phyloP scores from a whole-genome alignment of 2,329 filamentous ascomycete genomes.

The Chaetomium globosum region DNA sequence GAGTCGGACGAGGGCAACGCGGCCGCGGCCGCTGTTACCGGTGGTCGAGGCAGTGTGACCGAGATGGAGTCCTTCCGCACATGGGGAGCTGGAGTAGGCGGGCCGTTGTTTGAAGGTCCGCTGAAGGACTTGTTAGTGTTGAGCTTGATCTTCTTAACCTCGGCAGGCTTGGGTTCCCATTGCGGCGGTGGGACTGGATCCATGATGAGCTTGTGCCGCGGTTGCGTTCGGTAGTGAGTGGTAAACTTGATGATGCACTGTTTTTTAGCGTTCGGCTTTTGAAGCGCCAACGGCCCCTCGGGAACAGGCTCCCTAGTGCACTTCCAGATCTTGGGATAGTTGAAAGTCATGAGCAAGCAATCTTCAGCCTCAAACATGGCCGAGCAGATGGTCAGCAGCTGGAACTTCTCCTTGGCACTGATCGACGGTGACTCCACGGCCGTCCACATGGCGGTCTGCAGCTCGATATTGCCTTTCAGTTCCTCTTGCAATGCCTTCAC shows the following conservation, averaged over 20 bases:
- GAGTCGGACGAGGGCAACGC: constrained; percentile 32
- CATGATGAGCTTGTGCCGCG: constrained; percentile 26
- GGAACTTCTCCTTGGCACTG: constrained; percentile 52
- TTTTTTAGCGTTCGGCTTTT: constrained; percentile 29
- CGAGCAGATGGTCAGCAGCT: constrained; percentile 55
- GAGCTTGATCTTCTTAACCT: constrained; percentile 42
- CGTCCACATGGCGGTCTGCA: constrained; percentile 53
- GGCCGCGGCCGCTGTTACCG: constrained; percentile 17
- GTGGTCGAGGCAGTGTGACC: constrained; percentile 28
- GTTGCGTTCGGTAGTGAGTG: constrained; percentile 31
- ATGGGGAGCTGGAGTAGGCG: constrained; percentile 26
- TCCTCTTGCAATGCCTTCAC: constrained; percentile 52
- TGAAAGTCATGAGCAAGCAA: constrained; percentile 51
- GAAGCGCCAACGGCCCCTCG: constrained; percentile 24
- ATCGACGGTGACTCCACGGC: constrained; percentile 53
- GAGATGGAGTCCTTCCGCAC: constrained; percentile 37
- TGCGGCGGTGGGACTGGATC: constrained; percentile 22
- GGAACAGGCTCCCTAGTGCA: constrained; percentile 37
- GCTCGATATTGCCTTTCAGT: constrained; percentile 48
- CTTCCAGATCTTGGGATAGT: constrained; percentile 52
- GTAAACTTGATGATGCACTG: constrained; percentile 33
- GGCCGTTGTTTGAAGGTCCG: constrained; percentile 25
- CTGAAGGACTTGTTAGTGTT: constrained; percentile 36
- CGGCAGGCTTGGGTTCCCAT: constrained; percentile 33
- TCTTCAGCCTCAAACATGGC: constrained; percentile 54